Evolutionary conservation across 331 rosid genomes (phyloP).

Genomic region (Malus hybrid): DNA sequence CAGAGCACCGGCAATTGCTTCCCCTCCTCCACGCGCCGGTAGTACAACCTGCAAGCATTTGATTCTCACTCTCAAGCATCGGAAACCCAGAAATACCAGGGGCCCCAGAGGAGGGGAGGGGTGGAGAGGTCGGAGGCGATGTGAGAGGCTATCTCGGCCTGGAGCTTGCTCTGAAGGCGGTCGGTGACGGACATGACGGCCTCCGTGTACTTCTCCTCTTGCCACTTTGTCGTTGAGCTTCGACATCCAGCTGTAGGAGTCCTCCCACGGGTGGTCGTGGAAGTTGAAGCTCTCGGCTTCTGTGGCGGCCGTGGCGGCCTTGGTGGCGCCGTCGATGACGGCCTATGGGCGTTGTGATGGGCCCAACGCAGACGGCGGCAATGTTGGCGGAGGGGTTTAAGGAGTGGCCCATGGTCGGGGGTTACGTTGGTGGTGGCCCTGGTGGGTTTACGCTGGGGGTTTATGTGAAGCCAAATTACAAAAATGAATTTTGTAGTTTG

Average conservation of each 20-base stretch:
- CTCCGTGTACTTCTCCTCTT: slow-evolving; percentile 80
- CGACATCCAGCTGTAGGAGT: slow-evolving; percentile 88
- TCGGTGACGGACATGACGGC: slow-evolving; percentile 73
- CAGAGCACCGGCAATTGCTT: slow-evolving; percentile 74
- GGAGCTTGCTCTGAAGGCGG: slow-evolving; percentile 64
- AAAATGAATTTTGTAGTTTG: background rate
- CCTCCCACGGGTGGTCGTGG: slow-evolving; percentile 73
- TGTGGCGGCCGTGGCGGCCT: slow-evolving; percentile 74
- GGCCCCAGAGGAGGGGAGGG: slow-evolving; percentile 83
- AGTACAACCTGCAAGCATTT: slow-evolving; percentile 51
- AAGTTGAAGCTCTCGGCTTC: slow-evolving; percentile 69
- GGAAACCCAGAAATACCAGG: slow-evolving; percentile 40
- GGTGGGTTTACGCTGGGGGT: background rate
- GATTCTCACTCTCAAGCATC: background rate
- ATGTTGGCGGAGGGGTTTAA: slow-evolving; percentile 4
- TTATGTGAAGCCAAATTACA: background rate
- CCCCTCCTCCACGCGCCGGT: slow-evolving; percentile 88
- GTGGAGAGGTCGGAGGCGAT: slow-evolving; percentile 74
- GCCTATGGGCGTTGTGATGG: slow-evolving; percentile 28
- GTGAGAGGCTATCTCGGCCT: slow-evolving; percentile 85
- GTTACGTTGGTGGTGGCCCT: background rate
- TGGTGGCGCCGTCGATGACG: slow-evolving; percentile 24
- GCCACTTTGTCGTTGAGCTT: slow-evolving; percentile 71
- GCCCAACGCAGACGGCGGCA: slow-evolving; percentile 19
- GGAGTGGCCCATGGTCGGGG: slow-evolving; percentile 1